Evolutionary conservation across 1,284 basidiomycete genomes (phyloP), one percentile per base, ranked within the genome.

Genomic region (Naganishia liquefaciens): DNA sequence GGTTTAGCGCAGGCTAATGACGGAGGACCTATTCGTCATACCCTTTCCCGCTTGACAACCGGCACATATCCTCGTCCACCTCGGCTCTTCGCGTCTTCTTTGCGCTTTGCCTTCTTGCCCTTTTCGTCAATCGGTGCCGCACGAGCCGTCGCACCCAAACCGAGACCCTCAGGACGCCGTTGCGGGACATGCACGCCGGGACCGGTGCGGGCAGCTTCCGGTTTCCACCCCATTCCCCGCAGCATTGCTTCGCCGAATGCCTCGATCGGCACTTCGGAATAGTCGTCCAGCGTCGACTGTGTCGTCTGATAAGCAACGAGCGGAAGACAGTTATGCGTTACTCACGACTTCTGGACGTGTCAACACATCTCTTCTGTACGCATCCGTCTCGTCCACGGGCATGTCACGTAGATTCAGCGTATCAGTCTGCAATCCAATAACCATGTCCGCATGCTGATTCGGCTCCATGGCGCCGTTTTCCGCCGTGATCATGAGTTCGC

Each of bases 201-300:
- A 5, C 84, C 85, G 67, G 82, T 83, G 27, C 84, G 82, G 62
- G 82, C 81, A 19, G 86, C 84, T 23, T 75, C 90, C 57, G 91
- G 88, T 65, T 88, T 88, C 92, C 93, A 97, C 3, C 94, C 95
- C 95, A 99, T 98, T 0, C 95, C 95, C 49, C 94, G 86, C 6
- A 97, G 82, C 73, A 99, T 84, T 5, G 95, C 95, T 5, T 90
- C 87, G 11, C 96, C 95, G 71, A 99, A 99, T 63, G 92, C 89
- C 9, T 89, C 88, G 23, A 99, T 87, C 0, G 95, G 95, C 0
- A 97, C 86, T 3, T 91, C 88, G 33, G 85, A 86, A 75, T 99
- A 99, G 78, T 95, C 95, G 0, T 90, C 87, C 11, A 92, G 79
- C 0, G 88, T 86, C 0, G 92, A 86, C 69, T 78, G 70, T 2